These are phyloP conservation scores for Sphagnum contortum DNA, from an alignment of 225 moss, liverwort and hornwort species.

Conservation along the genomic window DNA sequence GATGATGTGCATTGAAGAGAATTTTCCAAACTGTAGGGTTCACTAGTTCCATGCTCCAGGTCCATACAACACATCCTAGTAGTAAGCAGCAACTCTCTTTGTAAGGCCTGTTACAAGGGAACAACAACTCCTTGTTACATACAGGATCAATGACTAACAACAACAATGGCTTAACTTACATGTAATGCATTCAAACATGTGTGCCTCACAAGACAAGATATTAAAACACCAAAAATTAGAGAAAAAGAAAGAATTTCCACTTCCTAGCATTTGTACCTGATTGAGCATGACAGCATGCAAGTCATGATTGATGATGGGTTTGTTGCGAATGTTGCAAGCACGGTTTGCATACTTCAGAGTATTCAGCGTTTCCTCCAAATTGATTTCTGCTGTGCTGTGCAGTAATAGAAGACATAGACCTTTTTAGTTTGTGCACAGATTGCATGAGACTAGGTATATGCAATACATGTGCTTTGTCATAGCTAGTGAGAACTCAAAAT, in stretches of 20 bases:
- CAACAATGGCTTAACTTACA: too few species aligned
- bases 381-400: conserved; percentile 67
- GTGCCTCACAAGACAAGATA: too few species aligned
- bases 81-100: conserved; percentile 59
- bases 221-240: too few species aligned
- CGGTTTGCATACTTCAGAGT: conserved; percentile 94
- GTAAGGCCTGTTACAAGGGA: conserved; percentile 41
- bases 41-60: conserved; percentile 42
- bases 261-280: conserved; percentile 68
- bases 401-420: too few species aligned
- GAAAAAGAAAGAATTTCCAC: conserved; percentile 31
- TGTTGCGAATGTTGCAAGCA: conserved; percentile 91
- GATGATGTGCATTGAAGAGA: conserved; percentile 59
- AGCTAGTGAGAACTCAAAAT: too few species aligned
- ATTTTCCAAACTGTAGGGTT: conserved; percentile 57
- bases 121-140: too few species aligned
- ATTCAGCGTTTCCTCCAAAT: conserved; percentile 85
- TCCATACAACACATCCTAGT: conserved; percentile 62
- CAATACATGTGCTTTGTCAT: too few species aligned
- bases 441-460: too few species aligned
- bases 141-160: too few species aligned
- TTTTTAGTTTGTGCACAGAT: too few species aligned
- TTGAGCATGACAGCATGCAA: conserved; percentile 68
- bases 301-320: conserved; percentile 90
- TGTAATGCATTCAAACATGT: too few species aligned